Evolutionary conservation across 1,284 basidiomycete species (phyloP), one percentile per base, ranked within the genome.

Genomic region (Uromyces viciae-fabae): DNA sequence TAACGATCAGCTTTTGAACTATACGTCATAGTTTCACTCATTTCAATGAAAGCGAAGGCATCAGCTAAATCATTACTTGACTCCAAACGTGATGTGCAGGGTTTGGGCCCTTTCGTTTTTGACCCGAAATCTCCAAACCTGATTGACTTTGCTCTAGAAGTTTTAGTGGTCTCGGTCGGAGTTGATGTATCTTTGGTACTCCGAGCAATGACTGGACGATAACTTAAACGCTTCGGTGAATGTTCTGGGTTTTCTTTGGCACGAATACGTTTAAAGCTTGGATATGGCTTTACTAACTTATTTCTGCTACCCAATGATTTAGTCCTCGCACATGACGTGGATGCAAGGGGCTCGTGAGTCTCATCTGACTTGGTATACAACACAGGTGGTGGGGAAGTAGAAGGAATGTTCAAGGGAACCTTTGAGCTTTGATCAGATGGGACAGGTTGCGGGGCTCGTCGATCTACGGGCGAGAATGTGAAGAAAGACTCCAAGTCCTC

Each of bases 21-120:
- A 11, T 77, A 64, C 7, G 62, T 38, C 38, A 49, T 52, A 38
- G 58, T 49, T n/a, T 64, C 62, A 49, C 60, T 66, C 40, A 52
- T 42, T 17, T 77, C 62, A 54, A 77, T 77, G 17, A 68, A 36
- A 31, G 58, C 62, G 68, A 77, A 77, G 22, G 49, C 43, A 42
- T 77, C 71, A 36, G 33, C 14, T 9, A 73, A 52, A 73, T 73
- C 75, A 49, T 66, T 77, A 36, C 68, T 54, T 49, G 46, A 58
- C 43, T 62, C 74, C 28, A 28, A 14, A 17, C 58, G 74, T 3
- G 40, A 17, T 2, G 36, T 66, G 9, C 60, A 52, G 22, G 42
- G 28, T 64, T 66, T 68, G 17, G 14, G 31, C 9, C 60, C 38
- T 4, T 36, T 68, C 9, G 43, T 46, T 15, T 31, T 31, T 17